A percentile compares a stretch with the other conserved stretches of the same genome.
Conservation (phyloP, 83 land plant genomes). For the Diphasiastrum complanatum region DNA sequence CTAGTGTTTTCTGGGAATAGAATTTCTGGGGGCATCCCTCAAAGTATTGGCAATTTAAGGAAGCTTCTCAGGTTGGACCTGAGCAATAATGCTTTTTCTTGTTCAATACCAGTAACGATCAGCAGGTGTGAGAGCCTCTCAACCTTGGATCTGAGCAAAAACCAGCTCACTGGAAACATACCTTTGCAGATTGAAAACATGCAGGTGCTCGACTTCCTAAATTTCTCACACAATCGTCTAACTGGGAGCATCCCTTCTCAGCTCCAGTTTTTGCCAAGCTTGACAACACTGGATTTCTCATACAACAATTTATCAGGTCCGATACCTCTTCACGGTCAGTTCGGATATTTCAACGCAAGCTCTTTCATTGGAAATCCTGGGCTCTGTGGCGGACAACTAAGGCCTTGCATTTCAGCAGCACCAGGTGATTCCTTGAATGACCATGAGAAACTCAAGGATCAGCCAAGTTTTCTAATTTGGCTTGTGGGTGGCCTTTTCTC, state of each 20-base stretch:
- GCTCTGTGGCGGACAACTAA: slow-evolving; percentile 2
- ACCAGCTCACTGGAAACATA: slow-evolving; percentile 25
- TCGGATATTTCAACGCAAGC: background rate
- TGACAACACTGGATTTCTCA: background rate
- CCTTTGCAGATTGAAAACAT: background rate
- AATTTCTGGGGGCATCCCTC: slow-evolving; percentile 28
- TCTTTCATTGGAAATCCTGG: slow-evolving; percentile 9
- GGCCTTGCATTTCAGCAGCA: background rate
- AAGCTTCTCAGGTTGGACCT: too few relatives aligned
- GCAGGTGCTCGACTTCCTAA: slow-evolving; percentile 3
- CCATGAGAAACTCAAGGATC: background rate
- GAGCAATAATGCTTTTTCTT: too few relatives aligned
- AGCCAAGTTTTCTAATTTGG: background rate
- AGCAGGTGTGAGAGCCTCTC: slow-evolving; percentile 20
- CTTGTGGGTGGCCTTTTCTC: background rate
- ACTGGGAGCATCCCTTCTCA: slow-evolving; percentile 26
- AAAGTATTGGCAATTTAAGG: too few relatives aligned
- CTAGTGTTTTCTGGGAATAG: slow-evolving; percentile 23
- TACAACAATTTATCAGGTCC: slow-evolving; percentile 3
- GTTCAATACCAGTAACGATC: slow-evolving; percentile 22
- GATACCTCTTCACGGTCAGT: background rate
- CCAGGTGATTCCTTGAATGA: background rate
- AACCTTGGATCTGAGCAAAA: slow-evolving; percentile 26
- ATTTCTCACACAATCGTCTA: slow-evolving; percentile 28
- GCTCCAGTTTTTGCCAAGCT: slow-evolving; percentile 30